These are phyloP conservation scores for Globisporangium paddicum DNA, from an alignment of 352 stramenopile species.

Conservation along the genomic window DNA sequence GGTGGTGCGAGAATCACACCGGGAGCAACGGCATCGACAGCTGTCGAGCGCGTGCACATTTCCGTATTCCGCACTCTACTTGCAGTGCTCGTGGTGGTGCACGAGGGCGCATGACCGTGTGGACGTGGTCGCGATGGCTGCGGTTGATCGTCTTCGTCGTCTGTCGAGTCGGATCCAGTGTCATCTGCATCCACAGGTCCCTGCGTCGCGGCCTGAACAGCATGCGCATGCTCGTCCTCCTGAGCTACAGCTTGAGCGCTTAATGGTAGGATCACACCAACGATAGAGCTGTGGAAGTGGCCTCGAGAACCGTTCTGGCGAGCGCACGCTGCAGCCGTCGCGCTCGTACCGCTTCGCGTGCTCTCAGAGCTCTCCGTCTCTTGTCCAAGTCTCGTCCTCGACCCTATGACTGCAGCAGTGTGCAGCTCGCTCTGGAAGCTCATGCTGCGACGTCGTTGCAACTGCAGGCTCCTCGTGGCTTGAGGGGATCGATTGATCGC, in stretches of 20 bases:
- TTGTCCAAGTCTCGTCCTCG: not conserved
- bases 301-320: not conserved
- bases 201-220: not conserved
- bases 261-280: not conserved
- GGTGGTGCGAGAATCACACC: not conserved
- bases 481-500: slow-evolving; percentile 47
- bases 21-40: not conserved
- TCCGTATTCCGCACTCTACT: not conserved
- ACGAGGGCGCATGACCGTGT: not conserved
- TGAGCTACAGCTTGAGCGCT: not conserved
- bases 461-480: slow-evolving; percentile 11
- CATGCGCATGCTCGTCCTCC: too few species aligned
- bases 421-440: slow-evolving; percentile 8
- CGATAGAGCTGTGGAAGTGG: slow-evolving; percentile 1
- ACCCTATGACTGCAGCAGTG: not conserved
- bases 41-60: not conserved
- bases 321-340: not conserved
- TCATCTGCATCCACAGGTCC: not conserved
- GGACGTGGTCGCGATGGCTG: not conserved
- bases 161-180: slow-evolving; percentile 8
- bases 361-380: not conserved
- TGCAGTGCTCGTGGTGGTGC: not conserved
- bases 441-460: slow-evolving; percentile 29
- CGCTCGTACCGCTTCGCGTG: not conserved
- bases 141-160: slow-evolving; percentile 2